Base-by-base conservation (phyloP, 768 basidiomycete genomes). In the Arthromyces matolae region DNA sequence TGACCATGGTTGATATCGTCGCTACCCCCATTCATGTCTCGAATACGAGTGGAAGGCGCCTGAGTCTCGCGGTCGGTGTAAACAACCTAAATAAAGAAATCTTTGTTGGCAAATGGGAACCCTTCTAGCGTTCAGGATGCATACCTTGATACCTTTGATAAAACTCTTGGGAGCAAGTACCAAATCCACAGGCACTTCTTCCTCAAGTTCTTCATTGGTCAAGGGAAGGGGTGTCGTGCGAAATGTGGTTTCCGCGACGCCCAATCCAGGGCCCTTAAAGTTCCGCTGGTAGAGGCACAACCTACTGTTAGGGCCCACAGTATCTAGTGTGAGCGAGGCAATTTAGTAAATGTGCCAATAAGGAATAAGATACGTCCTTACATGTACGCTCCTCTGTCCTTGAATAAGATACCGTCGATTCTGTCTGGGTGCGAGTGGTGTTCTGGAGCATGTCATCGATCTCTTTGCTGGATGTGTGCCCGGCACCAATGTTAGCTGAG, bases 251-350 rank as follows among this genome's bases (percentile, higher is more conserved):
- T 42, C 47, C 24, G 20, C 24, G 24, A 42, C 47, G n/a, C 27
- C 42, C 27, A 49, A 42, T 8, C 47, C 47, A 37, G 41, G 47
- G 18, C 40, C 40, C 16, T 49, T 24, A 13, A 42, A 42, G 24
- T 35, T 42, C 9, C 47, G 40, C 27, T 49, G 41, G 33, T 49
- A 49, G 5, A 49, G 41, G 25, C 31, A 8, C 2, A 49, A 41
- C 33, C 47, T 42, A 34, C 47, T 23, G 19, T 36, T 8, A 24
- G 32, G 12, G 16, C 23, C 41, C 33, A 49, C 27, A 4, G 18
- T 36, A 35, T 36, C 47, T 49, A 22, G 13, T 31, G 29, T 14
- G 29, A 6, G 13, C 13, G 28, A 35, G 10, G 19, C 8, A 14
- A 38, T 13, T 12, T n/a, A 9, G 16, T 20, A 31, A 8, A 31